phyloP scores from a whole-genome alignment of 73 alveolate species.

The Paramecium sexaurelia region DNA sequence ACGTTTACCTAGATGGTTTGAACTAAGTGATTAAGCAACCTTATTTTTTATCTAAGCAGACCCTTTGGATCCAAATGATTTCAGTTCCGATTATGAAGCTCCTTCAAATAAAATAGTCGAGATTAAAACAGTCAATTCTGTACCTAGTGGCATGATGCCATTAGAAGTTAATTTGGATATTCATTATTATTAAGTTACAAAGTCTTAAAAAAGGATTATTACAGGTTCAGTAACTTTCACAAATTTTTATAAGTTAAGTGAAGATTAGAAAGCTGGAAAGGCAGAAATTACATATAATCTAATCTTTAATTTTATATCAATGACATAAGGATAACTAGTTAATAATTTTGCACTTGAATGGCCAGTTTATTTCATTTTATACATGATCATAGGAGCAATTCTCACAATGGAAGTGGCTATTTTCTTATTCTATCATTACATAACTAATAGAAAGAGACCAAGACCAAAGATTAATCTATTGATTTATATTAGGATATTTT shows the following conservation, averaged over 20 bases:
- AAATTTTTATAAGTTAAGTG: not conserved
- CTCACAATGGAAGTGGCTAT: not conserved
- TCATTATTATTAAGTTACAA: not conserved
- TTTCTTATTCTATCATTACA: constrained; percentile 25
- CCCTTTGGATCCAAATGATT: not conserved
- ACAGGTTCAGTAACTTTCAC: constrained; percentile 11
- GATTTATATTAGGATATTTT: not conserved
- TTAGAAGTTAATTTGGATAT: not conserved
- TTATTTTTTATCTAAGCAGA: not conserved
- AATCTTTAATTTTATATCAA: not conserved
- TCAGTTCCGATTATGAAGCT: not conserved
- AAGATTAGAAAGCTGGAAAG: constrained; percentile 3
- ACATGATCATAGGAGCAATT: constrained; percentile 23
- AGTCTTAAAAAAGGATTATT: not conserved
- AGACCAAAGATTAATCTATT: constrained; percentile 22
- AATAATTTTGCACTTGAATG: constrained; percentile 46
- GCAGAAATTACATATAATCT: not conserved
- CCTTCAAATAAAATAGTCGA: not conserved
- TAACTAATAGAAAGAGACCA: constrained; percentile 41
- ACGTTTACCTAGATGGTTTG: constrained; percentile 13
- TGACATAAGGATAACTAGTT: constrained; percentile 22
- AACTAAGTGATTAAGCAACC: not conserved
- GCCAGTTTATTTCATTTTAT: constrained; percentile 49
- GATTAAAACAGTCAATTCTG: not conserved
- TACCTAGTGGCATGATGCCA: constrained; percentile 53